Evolutionary conservation across 306 rosid genomes (phyloP), one percentile per base, ranked within the genome.

Genomic region (Arachis hypogaea): DNA sequence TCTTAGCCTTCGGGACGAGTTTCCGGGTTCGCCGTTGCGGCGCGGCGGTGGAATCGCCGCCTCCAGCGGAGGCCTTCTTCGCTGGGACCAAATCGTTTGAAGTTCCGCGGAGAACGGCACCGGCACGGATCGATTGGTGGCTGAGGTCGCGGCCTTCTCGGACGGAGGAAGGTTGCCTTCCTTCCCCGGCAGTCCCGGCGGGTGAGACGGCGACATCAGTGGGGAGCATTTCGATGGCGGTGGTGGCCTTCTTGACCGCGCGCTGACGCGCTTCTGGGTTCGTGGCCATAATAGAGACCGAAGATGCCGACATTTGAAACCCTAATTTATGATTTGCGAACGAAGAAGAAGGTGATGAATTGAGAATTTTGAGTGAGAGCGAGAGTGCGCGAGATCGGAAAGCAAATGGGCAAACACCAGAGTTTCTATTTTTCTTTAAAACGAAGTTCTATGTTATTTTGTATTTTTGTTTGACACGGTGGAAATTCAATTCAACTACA

Each of bases 241-340:
- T 38, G 65, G 74, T 68, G 2, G 88, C 55, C 77, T 81, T 88
- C 75, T 77, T 89, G 2, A 88, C 92, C 0, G 97, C 78, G n/a
- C 97, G 85, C 73, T 98, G 91, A 60, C 99, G 96, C 40, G 90
- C 49, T 66, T 86, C 81, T 77, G 98, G 97, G 77, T 83, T 90
- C 63, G 97, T 88, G 77, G 97, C 96, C 85, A 98, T 87, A 54
- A 92, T 88, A 7, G 99, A 92, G 10, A 90, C 91, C 51, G 97
- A 90, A 79, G 99, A 92, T 77, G 99, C 97, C 77, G 99, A 92
- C 99, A 95, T 95, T 81, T 68, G 82, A 59, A 49, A 52, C 58
- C 58, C 58, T 52, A 52, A 14, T 52, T 8, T 52, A 14, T 14
- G 55, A 14, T 49, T 4, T 0, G n/a, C 1, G 28, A 52, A 50